Evolutionary conservation across 495 filamentous ascomycete genomes (phyloP), one percentile per base, ranked within the genome.

Genomic region (Paragyromitra xinjiangensis): DNA sequence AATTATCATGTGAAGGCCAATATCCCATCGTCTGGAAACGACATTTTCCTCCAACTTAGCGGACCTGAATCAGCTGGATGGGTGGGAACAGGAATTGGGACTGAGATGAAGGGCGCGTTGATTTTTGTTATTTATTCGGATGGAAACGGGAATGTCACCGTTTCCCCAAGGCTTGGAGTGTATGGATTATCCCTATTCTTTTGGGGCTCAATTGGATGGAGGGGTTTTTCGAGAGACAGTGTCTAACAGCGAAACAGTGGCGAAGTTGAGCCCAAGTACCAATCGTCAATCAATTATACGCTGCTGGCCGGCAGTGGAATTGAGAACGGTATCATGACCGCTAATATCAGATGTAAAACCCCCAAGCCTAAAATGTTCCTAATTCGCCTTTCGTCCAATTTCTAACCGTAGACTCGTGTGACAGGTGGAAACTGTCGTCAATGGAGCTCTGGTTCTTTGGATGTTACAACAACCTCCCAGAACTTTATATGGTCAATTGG

Each of bases 91-190:
- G 92, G 91, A 7, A 89, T 91, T 53, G 92, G 92, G 14, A 76
- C 69, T 0, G 75, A 78, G 39, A 94, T 94, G 92, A 78, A 82
- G 1, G 89, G 87, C 16, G 84, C 92, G 16, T 89, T 89, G 75
- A 91, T 94, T 42, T 93, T 93, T 75, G 81, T 93, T 40, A 87
- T 92, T 75, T 93, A 92, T 82, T 82, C 88, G 19, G 81, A 89
- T 74, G 88, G 89, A 3, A 75, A 77, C 8, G 88, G 87, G 19
- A 89, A 91, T 75, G 85, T 92, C 78, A 94, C 92, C 0, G 71
- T 92, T 59, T 92, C 91, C 22, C 87, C 90, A 2, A 87, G 92
- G n/a, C 81, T 82, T 26, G 88, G 88, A 19, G 83, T 80, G 79
- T 81, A 73, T 5, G 78, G 45, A 39, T 51, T 65, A 12, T 4